A percentile compares a stretch with the other conserved stretches of the same genome.
These are phyloP conservation scores for Dryas octopetala DNA, from an alignment of 306 rosid genomes.

Conservation along the genomic window DNA sequence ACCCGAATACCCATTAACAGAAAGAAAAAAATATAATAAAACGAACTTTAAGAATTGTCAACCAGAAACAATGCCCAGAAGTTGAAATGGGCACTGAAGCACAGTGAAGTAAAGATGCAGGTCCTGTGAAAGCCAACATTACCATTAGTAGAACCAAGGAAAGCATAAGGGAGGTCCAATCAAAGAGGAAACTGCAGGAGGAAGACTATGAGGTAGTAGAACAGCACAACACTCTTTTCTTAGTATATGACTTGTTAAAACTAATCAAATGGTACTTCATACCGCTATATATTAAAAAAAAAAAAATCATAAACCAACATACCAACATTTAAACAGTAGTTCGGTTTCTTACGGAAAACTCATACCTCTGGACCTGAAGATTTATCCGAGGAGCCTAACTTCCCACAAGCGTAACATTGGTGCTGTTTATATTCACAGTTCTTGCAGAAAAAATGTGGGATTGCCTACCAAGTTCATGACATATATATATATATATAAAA, in stretches of 20 bases:
- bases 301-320: neutral
- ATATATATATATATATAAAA: neutral
- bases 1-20: neutral
- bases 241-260: neutral
- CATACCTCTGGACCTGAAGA: conserved; percentile 78
- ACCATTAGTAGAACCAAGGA: neutral
- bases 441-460: conserved; percentile 57
- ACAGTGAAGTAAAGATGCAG: neutral
- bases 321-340: neutral
- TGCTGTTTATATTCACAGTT: conserved; percentile 73
- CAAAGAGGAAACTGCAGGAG: neutral
- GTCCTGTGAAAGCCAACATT: neutral
- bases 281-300: neutral
- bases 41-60: no score
- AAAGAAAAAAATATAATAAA: neutral
- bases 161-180: neutral
- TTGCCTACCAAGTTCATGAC: conserved; percentile 53
- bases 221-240: neutral
- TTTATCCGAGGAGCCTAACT: conserved; percentile 70
- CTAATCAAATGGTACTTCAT: neutral
- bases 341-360: neutral
- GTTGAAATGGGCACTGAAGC: neutral
- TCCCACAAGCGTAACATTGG: conserved; percentile 88
- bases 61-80: neutral
- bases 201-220: neutral